Evolutionary conservation across 768 basidiomycete genomes (phyloP), one percentile per base, ranked within the genome.

Genomic region (Tremella yokohamensis): DNA sequence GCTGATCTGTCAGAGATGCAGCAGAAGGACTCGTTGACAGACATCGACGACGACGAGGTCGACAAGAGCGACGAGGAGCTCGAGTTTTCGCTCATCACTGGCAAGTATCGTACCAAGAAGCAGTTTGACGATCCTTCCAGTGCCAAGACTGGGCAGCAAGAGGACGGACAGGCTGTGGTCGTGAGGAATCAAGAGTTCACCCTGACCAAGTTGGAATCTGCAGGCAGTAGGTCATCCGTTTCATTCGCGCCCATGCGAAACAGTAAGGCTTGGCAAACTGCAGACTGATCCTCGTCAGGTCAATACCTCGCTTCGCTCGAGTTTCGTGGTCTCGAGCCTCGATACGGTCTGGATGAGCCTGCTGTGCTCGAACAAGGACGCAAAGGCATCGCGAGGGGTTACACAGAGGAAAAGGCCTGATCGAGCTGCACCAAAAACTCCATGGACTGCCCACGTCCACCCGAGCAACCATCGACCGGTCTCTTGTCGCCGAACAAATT

Each of bases 331-430:
- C 79, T 97, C 22, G 93, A 97, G 58, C 78, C 83, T 19, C 81
- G 87, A 8, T 66, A 86, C 11, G 90, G 89, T 0, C 80, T 88
- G 73, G 89, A 94, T 68, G 82, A 80, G 0, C 92, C 93, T 0
- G 83, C 87, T 61, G 74, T 86, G 40, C 75, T 98, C 58, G 90
- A 96, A 77, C 88, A 94, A 74, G 94, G 94, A 0, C 79, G 91
- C 47, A 88, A 83, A 64, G 94, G 94, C 4, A 87, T 94, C 47
- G 91, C 94, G 39, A 82, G 87, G 61, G 90, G 88, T 9, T 97
- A 98, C 73, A 75, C 69, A 12, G 82, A 82, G 48, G 86, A 88
- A 34, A 34, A 34, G 29, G 29, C 29, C 29, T 34, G 29, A 34
- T 11, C 11, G 29, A n/a, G n/a, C n/a, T n/a, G n/a, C n/a, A n/a